Percentiles rank a stretch among this genome's conserved stretches.
These are phyloP conservation scores for Tylopilus balloui DNA, from an alignment of 768 basidiomycete species.

Conservation along the genomic window DNA sequence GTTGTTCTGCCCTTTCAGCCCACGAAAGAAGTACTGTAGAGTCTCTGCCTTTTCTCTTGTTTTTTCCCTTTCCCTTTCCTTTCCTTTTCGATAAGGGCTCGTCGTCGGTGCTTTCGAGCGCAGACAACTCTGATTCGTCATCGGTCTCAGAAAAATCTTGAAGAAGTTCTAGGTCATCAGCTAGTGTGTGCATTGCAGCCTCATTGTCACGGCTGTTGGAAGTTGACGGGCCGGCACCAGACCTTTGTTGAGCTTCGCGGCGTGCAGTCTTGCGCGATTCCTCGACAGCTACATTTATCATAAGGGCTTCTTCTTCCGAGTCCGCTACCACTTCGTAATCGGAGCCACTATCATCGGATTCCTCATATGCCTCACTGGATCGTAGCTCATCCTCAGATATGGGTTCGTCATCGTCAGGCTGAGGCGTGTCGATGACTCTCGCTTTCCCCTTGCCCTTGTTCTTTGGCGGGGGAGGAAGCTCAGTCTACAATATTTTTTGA, in stretches of 20 bases:
- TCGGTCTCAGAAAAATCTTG: conserved; percentile 2
- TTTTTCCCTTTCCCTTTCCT: conserved; percentile 30
- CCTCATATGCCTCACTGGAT: conserved; percentile 40
- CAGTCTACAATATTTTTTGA: conserved; percentile 10
- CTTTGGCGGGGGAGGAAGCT: conserved; percentile 1
- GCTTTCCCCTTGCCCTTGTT: conserved; percentile 27
- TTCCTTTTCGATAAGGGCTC: conserved; percentile 29
- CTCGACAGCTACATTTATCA: conserved; percentile 55
- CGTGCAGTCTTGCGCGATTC: conserved; percentile 45
- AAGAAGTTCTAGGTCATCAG: conserved; percentile 13
- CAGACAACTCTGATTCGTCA: conserved; percentile 9
- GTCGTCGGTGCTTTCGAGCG: conserved; percentile 11
- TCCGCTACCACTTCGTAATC: conserved; percentile 47
- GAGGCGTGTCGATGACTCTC: conserved; percentile 25
- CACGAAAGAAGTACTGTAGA: conserved; percentile 1
- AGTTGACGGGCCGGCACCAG: conserved; percentile 30
- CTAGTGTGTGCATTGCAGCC: conserved; percentile 4
- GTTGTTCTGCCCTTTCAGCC: conserved; percentile 7
- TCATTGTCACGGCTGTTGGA: conserved; percentile 41
- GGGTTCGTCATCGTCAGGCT: conserved; percentile 27
- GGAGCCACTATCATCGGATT: conserved; percentile 53
- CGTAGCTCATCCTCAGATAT: conserved; percentile 37
- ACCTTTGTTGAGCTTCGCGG: conserved; percentile 25
- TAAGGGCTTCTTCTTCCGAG: conserved; percentile 37
- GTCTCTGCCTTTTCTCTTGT: conserved; percentile 11